Conservation (phyloP, 1,139 yeast species). For the Kodamaea anthophila region DNA sequence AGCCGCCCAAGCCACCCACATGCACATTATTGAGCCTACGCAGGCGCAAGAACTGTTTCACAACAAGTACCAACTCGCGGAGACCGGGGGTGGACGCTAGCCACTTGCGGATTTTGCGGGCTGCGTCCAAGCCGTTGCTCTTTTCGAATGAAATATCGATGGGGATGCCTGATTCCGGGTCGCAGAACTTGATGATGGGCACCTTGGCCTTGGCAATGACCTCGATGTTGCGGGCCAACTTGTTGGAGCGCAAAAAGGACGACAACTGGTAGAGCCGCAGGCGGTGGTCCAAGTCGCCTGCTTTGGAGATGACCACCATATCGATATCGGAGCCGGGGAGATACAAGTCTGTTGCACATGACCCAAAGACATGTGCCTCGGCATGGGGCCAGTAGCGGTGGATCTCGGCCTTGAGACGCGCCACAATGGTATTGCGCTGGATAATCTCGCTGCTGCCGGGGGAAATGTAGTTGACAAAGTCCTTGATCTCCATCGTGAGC, state of each 20-base stretch:
- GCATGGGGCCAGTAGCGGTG: slow-evolving; percentile 71
- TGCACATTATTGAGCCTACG: slow-evolving; percentile 86
- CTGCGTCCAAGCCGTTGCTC: slow-evolving; percentile 81
- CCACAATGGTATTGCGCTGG: slow-evolving; percentile 62
- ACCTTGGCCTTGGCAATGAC: slow-evolving; percentile 91
- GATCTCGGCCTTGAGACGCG: slow-evolving; percentile 53
- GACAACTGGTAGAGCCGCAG: slow-evolving; percentile 70
- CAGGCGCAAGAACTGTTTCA: slow-evolving; percentile 81
- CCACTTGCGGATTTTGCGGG: slow-evolving; percentile 75
- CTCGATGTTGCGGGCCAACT: slow-evolving; percentile 68
- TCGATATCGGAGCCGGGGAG: slow-evolving; percentile 97
- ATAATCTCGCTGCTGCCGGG: slow-evolving; percentile 75
- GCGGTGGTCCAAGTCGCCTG: slow-evolving; percentile 62
- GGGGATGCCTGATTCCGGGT: slow-evolving; percentile 62
- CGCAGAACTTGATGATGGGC: slow-evolving; percentile 91
- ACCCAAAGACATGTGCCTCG: slow-evolving; percentile 84
- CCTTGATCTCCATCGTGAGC: slow-evolving; percentile 82
- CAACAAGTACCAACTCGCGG: slow-evolving; percentile 74
- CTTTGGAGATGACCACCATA: slow-evolving; percentile 72
- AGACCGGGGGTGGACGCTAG: slow-evolving; percentile 67
- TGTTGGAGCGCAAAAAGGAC: slow-evolving; percentile 55
- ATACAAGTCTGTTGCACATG: slow-evolving; percentile 90
- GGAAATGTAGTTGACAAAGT: slow-evolving; percentile 80
- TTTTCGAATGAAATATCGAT: slow-evolving; percentile 92
- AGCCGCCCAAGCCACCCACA: slow-evolving; percentile 95